Evolutionary conservation across 2,329 filamentous ascomycete genomes (phyloP).

Genomic region (Colletotrichum sojae): DNA sequence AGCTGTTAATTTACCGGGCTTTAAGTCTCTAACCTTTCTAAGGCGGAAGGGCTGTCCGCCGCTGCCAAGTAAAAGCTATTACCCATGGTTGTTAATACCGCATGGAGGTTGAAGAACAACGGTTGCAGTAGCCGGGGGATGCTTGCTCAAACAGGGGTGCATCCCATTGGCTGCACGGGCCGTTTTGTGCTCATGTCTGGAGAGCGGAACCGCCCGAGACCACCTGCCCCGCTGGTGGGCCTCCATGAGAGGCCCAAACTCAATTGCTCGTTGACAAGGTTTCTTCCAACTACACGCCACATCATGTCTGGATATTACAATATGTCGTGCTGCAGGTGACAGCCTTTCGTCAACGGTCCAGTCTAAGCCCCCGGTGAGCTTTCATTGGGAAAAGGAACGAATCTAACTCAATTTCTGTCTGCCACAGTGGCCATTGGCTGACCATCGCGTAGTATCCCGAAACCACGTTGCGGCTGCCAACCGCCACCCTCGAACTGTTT

Average conservation of each 20-base stretch:
- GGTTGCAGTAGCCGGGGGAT: conserved; percentile 1
- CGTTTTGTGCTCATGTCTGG: not conserved
- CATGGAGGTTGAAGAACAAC: not conserved
- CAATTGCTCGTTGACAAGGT: conserved; percentile 3
- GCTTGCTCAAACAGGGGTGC: not conserved
- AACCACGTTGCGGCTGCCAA: conserved; percentile 5
- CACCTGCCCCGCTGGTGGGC: conserved; percentile 8
- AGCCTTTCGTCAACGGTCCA: not conserved
- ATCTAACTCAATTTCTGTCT: not conserved
- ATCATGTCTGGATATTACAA: not conserved
- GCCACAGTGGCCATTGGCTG: conserved; percentile 14
- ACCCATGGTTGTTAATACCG: not conserved
- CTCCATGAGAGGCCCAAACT: conserved; percentile 17
- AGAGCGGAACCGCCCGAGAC: conserved; percentile 25
- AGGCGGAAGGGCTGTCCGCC: too few species aligned
- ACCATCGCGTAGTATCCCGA: not conserved
- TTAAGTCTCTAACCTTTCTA: too few species aligned
- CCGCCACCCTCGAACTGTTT: conserved; percentile 4
- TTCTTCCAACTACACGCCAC: conserved; percentile 36
- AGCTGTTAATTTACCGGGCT: too few species aligned
- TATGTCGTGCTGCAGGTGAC: not conserved
- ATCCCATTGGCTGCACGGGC: conserved; percentile 13
- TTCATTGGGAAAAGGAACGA: not conserved
- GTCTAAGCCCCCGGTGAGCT: not conserved
- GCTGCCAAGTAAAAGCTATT: too few species aligned